A percentile compares a stretch with the other conserved stretches of the same genome.
These are phyloP conservation scores for Ceratocystis colombiana DNA, from an alignment of 2,329 filamentous ascomycete genomes.

Conservation along the genomic window DNA sequence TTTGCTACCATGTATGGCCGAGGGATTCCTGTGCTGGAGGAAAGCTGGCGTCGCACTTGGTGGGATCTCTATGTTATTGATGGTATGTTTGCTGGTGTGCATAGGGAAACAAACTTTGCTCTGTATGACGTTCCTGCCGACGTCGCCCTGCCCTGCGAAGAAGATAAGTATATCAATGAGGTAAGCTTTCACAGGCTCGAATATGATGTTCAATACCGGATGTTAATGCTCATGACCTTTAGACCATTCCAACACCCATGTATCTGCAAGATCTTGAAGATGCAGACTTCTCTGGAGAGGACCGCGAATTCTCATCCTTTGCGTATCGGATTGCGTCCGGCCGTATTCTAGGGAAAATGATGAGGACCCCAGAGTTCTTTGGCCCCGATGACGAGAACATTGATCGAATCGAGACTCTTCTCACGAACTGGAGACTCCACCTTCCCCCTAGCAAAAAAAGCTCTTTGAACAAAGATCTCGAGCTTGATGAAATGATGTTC, in stretches of 20 bases:
- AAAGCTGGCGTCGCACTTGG: conserved; percentile 82
- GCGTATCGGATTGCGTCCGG: conserved; percentile 74
- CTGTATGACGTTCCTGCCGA: conserved; percentile 57
- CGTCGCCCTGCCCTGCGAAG: conserved; percentile 71
- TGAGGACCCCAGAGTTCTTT: conserved; percentile 46
- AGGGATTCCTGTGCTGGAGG: conserved; percentile 59
- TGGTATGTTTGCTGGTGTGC: conserved; percentile 73
- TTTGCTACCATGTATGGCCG: conserved; percentile 56
- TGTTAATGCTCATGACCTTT: conserved; percentile 8
- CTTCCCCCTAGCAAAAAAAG: conserved; percentile 63
- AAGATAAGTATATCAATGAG: conserved; percentile 55
- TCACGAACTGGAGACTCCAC: conserved; percentile 69
- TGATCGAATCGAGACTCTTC: conserved; percentile 41
- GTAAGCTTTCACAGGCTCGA: conserved; percentile 35
- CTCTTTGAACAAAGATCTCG: conserved; percentile 57
- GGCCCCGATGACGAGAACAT: conserved; percentile 47
- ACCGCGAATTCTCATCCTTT: conserved; percentile 69
- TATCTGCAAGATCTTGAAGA: conserved; percentile 69
- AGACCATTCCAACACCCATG: conserved; percentile 50
- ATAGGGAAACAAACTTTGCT: conserved; percentile 59
- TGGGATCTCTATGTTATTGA: conserved; percentile 78
- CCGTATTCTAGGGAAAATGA: conserved; percentile 66
- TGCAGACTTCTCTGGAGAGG: conserved; percentile 59
- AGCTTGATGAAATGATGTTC: conserved; percentile 82
- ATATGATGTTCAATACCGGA: not conserved